Evolutionary conservation across 2,329 filamentous ascomycete genomes (phyloP), one percentile per base, ranked within the genome.

Genomic region (Apiospora koreana): DNA sequence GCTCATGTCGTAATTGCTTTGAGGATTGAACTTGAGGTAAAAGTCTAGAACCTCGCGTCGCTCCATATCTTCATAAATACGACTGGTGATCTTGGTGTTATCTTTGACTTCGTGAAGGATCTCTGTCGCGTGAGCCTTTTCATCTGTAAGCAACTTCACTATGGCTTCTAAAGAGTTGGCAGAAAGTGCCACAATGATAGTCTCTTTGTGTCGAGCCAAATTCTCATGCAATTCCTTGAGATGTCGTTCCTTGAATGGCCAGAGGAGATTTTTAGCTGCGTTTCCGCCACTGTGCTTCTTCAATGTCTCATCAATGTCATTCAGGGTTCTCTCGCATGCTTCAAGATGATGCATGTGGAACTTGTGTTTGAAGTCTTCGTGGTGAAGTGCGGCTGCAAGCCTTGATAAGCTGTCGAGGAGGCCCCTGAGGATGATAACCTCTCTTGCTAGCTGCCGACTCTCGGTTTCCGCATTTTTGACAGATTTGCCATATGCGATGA

Each of bases 1-100:
- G 46, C 73, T 76, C 35, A 66, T 75, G 2, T 73, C 72, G 38
- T 74, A 73, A 54, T 74, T 73, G 18, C 70, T 62, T 28, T 78
- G 75, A 14, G 77, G 77, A 35, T 77, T 77, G 14, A 64, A 68
- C 5, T 68, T 70, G 5, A 77, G 69, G 69, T 77, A 77, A 46
- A 71, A 75, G 10, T 73, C 65, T 7, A 76, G 28, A 5, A 76
- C 50, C 4, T 70, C 50, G 3, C 71, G 54, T 0, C 72, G 72
- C 41, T 73, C 46, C 14, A 31, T 31, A 38, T 75, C 46, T 8
- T 74, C 35, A 9, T 72, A 21, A 14, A 77, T 74, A 1, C 72
- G 71, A 14, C 68, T 74, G 18, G 71, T 69, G n/a, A 75, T 71
- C 42, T 76, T 70, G 12, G 70, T 43, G 1, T 67, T 74, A n/a